Evolutionary conservation across 1,284 basidiomycete genomes (phyloP).

Genomic region (Tremellales sp.): DNA sequence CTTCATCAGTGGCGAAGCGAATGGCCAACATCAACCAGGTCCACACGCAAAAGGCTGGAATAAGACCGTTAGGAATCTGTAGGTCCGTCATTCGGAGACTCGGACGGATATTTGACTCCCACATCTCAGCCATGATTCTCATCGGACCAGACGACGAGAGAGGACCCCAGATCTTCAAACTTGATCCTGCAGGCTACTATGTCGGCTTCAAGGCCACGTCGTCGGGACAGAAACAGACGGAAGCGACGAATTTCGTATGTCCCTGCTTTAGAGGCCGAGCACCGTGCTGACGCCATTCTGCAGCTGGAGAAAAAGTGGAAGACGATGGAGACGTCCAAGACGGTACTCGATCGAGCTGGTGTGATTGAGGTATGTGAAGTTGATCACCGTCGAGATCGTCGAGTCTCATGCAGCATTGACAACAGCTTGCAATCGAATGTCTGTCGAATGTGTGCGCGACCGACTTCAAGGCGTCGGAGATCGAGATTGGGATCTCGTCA

Average conservation of each 20-base stretch:
- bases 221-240: conserved; percentile 95
- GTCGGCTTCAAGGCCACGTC: conserved; percentile 97
- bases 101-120: background rate
- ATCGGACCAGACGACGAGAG: conserved; percentile 86
- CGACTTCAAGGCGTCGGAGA: conserved; percentile 73
- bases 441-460: conserved; percentile 90
- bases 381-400: no score
- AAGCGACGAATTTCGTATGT: conserved; percentile 83
- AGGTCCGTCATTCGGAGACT: conserved; percentile 34
- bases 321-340: conserved; percentile 68
- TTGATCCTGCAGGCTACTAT: conserved; percentile 98
- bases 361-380: conserved; percentile 67
- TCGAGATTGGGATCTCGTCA: conserved; percentile 54
- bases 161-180: conserved; percentile 93
- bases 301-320: conserved; percentile 98
- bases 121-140: conserved; percentile 78
- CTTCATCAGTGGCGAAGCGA: conserved; percentile 66
- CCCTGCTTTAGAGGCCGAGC: background rate
- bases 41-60: conserved; percentile 94
- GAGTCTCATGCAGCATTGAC: background rate
- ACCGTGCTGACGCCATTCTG: conserved; percentile 4
- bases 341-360: conserved; percentile 66
- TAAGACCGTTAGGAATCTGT: conserved; percentile 96
- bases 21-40: conserved; percentile 99
- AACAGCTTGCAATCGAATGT: conserved; percentile 87